Percentiles rank a stretch among this genome's conserved stretches.
Conservation (phyloP, 345 rosid genomes). For the Heritiera littoralis region DNA sequence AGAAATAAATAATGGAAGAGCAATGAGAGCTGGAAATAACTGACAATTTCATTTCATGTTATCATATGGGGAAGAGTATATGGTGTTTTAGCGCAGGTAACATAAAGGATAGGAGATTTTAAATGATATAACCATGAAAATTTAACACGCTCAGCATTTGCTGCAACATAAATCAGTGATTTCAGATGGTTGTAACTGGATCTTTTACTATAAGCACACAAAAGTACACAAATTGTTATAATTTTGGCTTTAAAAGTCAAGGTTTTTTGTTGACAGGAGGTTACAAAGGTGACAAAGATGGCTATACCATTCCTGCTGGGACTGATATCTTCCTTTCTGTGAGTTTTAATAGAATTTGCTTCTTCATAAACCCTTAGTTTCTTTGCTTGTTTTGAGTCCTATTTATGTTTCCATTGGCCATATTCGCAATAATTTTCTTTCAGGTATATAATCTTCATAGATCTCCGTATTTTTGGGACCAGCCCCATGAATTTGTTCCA, state of each 20-base stretch:
- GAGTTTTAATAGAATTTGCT: slow-evolving; percentile 27
- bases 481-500: slow-evolving; percentile 74
- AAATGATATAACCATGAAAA: background rate
- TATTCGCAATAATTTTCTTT: background rate
- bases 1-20: background rate
- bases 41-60: background rate
- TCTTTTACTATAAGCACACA: background rate
- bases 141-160: background rate
- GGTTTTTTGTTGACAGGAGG: slow-evolving; percentile 58
- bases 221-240: no score
- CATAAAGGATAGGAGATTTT: background rate
- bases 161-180: background rate
- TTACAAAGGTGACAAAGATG: slow-evolving; percentile 68
- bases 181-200: background rate
- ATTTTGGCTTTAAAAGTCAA: slow-evolving; percentile 7
- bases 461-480: slow-evolving; percentile 88
- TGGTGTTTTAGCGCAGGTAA: background rate
- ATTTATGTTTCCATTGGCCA: background rate
- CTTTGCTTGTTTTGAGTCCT: background rate
- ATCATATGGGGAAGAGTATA: no score
- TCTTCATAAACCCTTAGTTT: background rate
- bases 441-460: slow-evolving; percentile 92
- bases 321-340: slow-evolving; percentile 92
- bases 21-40: slow-evolving; percentile 4
- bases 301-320: slow-evolving; percentile 74